Evolutionary conservation across 805 yeast genomes (phyloP).

Genomic region (Torulaspora indica): DNA sequence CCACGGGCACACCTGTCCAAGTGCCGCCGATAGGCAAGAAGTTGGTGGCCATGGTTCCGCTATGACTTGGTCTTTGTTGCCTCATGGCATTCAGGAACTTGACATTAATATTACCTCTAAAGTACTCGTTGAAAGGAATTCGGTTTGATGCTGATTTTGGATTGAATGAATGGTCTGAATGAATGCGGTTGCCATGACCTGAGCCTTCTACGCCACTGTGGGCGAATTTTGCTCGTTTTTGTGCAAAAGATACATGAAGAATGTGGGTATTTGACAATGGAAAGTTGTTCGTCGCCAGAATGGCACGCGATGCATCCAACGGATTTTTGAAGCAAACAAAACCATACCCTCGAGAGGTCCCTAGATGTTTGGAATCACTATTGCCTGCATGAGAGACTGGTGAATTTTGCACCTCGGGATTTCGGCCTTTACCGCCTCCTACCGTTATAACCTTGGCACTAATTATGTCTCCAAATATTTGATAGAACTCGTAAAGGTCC

Average conservation of each 20-base stretch:
- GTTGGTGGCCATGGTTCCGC: constrained; percentile 3
- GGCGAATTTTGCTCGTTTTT: constrained; percentile 32
- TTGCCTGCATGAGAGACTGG: constrained; percentile 1
- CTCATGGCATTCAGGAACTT: constrained; percentile 29
- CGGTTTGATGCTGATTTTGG: constrained; percentile 3
- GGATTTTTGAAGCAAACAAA: constrained; percentile 71
- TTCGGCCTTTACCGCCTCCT: constrained; percentile 28
- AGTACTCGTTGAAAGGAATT: constrained; percentile 6
- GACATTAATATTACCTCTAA: constrained; percentile 20
- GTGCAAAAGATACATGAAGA: constrained; percentile 71
- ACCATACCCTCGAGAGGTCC: constrained; percentile 67
- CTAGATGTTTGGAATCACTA: constrained; percentile 14
- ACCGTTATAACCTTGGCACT: constrained; percentile 54
- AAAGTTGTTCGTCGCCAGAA: constrained; percentile 44
- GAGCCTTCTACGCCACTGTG: constrained; percentile 4
- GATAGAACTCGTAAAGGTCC: constrained; percentile 43
- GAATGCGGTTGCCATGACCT: background rate
- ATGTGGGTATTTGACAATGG: constrained; percentile 46
- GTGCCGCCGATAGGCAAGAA: constrained; percentile 7
- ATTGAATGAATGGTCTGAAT: background rate
- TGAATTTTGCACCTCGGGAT: background rate
- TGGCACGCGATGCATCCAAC: constrained; percentile 63
- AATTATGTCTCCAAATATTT: constrained; percentile 46
- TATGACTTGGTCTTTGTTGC: constrained; percentile 17
- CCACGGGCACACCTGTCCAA: constrained; percentile 9